These are phyloP conservation scores for Ceratocystis alfenasii DNA, from an alignment of 2,329 filamentous ascomycete species.

Conservation along the genomic window DNA sequence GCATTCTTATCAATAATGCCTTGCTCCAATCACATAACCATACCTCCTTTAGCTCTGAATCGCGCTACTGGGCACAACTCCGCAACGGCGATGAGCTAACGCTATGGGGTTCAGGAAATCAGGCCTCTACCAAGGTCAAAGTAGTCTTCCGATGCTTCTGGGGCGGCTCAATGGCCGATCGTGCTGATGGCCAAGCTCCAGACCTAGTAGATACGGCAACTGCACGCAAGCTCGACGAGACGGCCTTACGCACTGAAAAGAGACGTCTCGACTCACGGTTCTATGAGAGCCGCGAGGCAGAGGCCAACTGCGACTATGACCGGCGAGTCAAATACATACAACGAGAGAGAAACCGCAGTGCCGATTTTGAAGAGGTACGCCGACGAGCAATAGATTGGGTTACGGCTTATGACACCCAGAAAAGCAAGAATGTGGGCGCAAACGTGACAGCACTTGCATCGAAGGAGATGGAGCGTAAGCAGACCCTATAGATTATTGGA, in stretches of 20 bases:
- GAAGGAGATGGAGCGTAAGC: slow-evolving; percentile 15
- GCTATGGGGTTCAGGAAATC: slow-evolving; percentile 47
- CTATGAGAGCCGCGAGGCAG: slow-evolving; percentile 33
- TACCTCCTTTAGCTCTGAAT: slow-evolving; percentile 44
- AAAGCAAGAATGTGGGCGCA: neutral
- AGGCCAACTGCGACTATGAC: slow-evolving; percentile 36
- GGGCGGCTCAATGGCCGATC: slow-evolving; percentile 39
- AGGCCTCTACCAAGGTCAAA: slow-evolving; percentile 34
- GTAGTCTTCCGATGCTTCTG: slow-evolving; percentile 44
- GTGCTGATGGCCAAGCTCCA: slow-evolving; percentile 23
- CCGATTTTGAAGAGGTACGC: slow-evolving; percentile 39
- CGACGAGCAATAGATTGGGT: slow-evolving; percentile 36
- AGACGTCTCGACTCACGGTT: slow-evolving; percentile 34
- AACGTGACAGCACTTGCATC: neutral
- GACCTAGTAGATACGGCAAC: slow-evolving; percentile 28
- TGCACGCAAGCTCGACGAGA: slow-evolving; percentile 38
- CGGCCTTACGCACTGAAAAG: slow-evolving; percentile 37
- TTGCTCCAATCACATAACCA: slow-evolving; percentile 46
- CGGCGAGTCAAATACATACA: slow-evolving; percentile 34
- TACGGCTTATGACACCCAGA: slow-evolving; percentile 19
- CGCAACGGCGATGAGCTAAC: slow-evolving; percentile 66
- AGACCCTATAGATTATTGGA: slow-evolving; percentile 14
- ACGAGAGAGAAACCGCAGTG: slow-evolving; percentile 39
- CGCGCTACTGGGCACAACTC: slow-evolving; percentile 52
- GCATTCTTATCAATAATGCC: slow-evolving; percentile 67